phyloP scores from a whole-genome alignment of 352 stramenopile genomes.

The Globisporangium orthogonon region DNA sequence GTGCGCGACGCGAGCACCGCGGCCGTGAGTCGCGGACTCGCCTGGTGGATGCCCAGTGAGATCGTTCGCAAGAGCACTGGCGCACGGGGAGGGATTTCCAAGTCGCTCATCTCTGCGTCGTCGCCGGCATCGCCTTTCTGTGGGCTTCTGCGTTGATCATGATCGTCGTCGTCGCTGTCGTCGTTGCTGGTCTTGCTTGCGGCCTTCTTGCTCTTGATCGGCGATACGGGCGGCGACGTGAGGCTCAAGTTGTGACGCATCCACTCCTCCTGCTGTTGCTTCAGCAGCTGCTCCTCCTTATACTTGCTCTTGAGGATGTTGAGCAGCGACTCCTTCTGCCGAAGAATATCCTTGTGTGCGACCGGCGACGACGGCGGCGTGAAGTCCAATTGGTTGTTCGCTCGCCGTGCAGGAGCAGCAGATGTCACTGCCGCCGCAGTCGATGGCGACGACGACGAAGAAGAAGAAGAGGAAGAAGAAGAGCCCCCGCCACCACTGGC shows the following conservation, averaged over 20 bases:
- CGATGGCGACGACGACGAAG: not conserved
- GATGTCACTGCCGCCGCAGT: not conserved
- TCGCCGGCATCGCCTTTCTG: not conserved
- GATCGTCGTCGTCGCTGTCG: slow-evolving; percentile 6
- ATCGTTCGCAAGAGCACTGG: slow-evolving; percentile 38
- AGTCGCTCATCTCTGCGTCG: slow-evolving; percentile 11
- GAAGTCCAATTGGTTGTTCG: slow-evolving; percentile 24
- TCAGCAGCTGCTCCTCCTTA: slow-evolving; percentile 59
- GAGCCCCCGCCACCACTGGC: not conserved
- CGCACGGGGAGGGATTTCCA: slow-evolving; percentile 18
- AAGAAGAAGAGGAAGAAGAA: not conserved
- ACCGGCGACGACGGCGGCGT: slow-evolving; percentile 54
- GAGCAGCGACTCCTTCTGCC: slow-evolving; percentile 52
- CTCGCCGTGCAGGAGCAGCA: not conserved
- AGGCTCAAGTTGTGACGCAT: slow-evolving; percentile 39
- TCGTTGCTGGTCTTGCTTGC: not conserved
- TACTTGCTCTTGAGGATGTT: slow-evolving; percentile 56
- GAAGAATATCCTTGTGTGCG: slow-evolving; percentile 48
- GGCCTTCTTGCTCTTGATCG: slow-evolving; percentile 15
- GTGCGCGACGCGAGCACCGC: slow-evolving; percentile 39
- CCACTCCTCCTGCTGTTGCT: slow-evolving; percentile 72
- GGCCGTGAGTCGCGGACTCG: slow-evolving; percentile 39
- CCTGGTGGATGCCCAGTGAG: slow-evolving; percentile 30
- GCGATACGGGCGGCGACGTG: slow-evolving; percentile 20
- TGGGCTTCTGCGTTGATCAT: no score